Base-by-base conservation (phyloP, 2,329 filamentous ascomycete genomes). In the Aspergillus sp. region DNA sequence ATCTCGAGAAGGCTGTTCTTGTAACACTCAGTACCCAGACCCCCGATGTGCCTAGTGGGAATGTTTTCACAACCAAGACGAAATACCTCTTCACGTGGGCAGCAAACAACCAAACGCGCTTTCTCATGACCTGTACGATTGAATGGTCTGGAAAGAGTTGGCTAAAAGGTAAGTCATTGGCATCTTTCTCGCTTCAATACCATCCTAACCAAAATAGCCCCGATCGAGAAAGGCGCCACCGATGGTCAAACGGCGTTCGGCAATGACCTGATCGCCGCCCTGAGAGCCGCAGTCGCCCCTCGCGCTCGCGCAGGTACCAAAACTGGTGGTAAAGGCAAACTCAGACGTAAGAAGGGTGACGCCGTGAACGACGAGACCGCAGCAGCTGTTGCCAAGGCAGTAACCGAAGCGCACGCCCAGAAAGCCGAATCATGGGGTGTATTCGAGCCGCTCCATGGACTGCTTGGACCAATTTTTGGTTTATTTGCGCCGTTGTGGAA, bases 121-220 rank as follows among this genome's bases (percentile, higher is more conserved):
- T 99, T 30, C 86, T 95, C 61, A 89, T 93, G 77, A 97, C 89
- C 64, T 97, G 91, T 73, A 89, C 87, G 2, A 90, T 97, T 44
- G 96, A 99, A 70, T 99, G 96, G 96, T 88, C 89, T 3, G 93
- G 93, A 66, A 99, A 98, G 82, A 97, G 93, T 79, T 99, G 95
- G 95, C 79, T 99, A 46, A 97, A 95, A 79, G 91, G 93, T 96
- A 80, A 71, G 80, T 70, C 8, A 5, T 24, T 9, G 7, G 2
- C 11, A 4, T n/a, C 27, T 33, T 4, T 12, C 27, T 12, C 51
- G 30, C 34, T 12, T 12, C 22, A 49, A 11, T n/a, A 33, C 3
- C 19, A 13, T 58, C 50, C 73, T 80, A 62, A 81, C 58, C 34
- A 13, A 50, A 51, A 37, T 64, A 96, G 92, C 90, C 61, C 90